Conservation (phyloP, 2,329 filamentous ascomycete genomes). For the Sporothrix phasma region DNA sequence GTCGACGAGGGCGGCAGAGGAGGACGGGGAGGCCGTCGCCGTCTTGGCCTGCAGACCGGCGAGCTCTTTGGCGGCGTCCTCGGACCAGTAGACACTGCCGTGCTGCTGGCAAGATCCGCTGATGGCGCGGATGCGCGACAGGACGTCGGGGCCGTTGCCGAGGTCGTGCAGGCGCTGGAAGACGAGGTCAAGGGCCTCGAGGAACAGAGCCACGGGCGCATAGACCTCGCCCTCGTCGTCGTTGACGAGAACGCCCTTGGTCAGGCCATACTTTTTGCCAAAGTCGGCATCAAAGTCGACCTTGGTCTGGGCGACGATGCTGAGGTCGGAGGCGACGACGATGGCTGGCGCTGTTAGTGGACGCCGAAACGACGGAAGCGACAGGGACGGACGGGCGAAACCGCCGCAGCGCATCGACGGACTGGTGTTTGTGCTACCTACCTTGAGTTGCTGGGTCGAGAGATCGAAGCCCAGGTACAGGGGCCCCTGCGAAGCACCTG, state of each 20-base stretch:
- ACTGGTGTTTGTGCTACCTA: slow-evolving; percentile 27
- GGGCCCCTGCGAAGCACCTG: slow-evolving; percentile 33
- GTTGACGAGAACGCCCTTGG: slow-evolving; percentile 80
- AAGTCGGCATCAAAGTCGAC: slow-evolving; percentile 92
- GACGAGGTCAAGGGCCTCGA: slow-evolving; percentile 84
- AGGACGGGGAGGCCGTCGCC: not conserved
- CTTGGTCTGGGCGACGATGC: slow-evolving; percentile 73
- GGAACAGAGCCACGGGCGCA: slow-evolving; percentile 86
- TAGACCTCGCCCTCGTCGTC: slow-evolving; percentile 79
- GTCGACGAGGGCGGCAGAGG: slow-evolving; percentile 51
- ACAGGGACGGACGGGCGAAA: slow-evolving; percentile 1
- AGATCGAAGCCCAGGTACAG: slow-evolving; percentile 91
- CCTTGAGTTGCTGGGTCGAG: slow-evolving; percentile 94
- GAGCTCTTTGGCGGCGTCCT: slow-evolving; percentile 56
- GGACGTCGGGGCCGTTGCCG: slow-evolving; percentile 47
- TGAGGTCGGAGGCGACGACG: slow-evolving; percentile 72
- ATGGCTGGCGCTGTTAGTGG: slow-evolving; percentile 45
- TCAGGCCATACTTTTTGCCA: slow-evolving; percentile 60
- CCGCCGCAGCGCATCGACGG: not conserved
- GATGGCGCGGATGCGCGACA: slow-evolving; percentile 66
- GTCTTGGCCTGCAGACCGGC: slow-evolving; percentile 33
- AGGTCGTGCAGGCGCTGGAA: slow-evolving; percentile 60
- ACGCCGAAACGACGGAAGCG: not conserved
- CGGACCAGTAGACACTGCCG: slow-evolving; percentile 89
- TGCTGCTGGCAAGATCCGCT: slow-evolving; percentile 95